Evolutionary conservation across 805 yeast genomes (phyloP), one percentile per base, ranked within the genome.

Genomic region (Lipomyces yamanashiensis): DNA sequence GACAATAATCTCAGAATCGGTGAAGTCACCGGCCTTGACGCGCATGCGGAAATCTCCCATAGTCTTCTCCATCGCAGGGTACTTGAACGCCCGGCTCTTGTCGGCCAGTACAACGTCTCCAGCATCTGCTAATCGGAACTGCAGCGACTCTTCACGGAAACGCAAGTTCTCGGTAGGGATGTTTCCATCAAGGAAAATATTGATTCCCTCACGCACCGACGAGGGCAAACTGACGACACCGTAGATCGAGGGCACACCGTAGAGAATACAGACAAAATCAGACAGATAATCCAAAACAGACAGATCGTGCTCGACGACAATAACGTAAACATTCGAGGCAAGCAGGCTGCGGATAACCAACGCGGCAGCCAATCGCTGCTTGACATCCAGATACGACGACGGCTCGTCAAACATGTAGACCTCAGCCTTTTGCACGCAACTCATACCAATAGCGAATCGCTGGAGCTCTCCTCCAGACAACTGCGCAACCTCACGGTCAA

Each of bases 351-450:
- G 88, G 72, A 95, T 95, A 74, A 91, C 88, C 77, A 86, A 87
- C 63, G 99, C 99, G 62, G 99, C 99, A 73, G 95, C 89, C 78
- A 95, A 85, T 86, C 99, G 93, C 81, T 95, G 99, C 80, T 95
- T 95, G 70, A 95, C 98, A 84, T 95, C 99, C 77, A 95, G 81
- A 80, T 95, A 95, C 10, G 99, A 95, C 19, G 98, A 92, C 53
- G 99, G 99, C 82, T 95, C 99, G 80, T 95, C 99, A 78, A 95
- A 95, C 99, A 95, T 95, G 80, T 95, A 95, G 51, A 95, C 98
- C 72, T 91, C 89, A 62, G 98, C 98, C 39, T 81, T 82, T 80
- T 93, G 98, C 53, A 92, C 92, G 82, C 97, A 90, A 15, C 98
- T 90, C 92, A 95, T 88, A 72, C 95, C 99, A 75, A 95, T 88